Evolutionary conservation across 495 filamentous ascomycete genomes (phyloP).

Genomic region (Penicillium macrosclerotiorum): DNA sequence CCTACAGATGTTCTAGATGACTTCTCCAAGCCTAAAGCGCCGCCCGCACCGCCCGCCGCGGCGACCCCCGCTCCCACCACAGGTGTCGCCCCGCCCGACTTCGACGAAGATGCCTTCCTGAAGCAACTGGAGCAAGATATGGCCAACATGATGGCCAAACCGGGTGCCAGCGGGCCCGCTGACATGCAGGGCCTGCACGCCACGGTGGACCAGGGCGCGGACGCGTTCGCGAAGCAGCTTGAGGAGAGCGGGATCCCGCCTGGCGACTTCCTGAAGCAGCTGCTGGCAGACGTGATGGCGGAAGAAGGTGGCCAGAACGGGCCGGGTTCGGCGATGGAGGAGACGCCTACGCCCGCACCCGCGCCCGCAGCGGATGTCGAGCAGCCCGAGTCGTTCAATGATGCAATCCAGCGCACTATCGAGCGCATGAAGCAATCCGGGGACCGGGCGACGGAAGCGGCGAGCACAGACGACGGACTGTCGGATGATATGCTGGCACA

Average conservation of each 20-base stretch:
- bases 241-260: conserved; percentile 68
- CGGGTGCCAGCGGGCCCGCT: conserved; percentile 22
- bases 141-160: conserved; percentile 67
- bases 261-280: conserved; percentile 80
- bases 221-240: conserved; percentile 71
- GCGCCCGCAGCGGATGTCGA: conserved; percentile 20
- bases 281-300: conserved; percentile 75
- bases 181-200: conserved; percentile 23
- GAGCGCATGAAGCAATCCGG: conserved; percentile 88
- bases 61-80: conserved; percentile 13
- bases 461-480: conserved; percentile 56
- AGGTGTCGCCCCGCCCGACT: conserved; percentile 21
- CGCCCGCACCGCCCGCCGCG: conserved; percentile 29
- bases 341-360: conserved; percentile 7
- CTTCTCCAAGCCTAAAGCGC: conserved; percentile 58
- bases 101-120: conserved; percentile 65
- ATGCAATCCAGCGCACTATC: conserved; percentile 87
- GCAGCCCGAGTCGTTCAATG: conserved; percentile 68
- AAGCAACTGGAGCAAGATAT: conserved; percentile 83
- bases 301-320: conserved; percentile 56
- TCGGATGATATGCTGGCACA: conserved; percentile 79
- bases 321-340: not conserved
- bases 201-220: conserved; percentile 38
- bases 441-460: conserved; percentile 76
- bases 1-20: conserved; percentile 82